These are phyloP conservation scores for Cadophora luteo-olivacea DNA, from an alignment of 2,329 filamentous ascomycete genomes.

Conservation along the genomic window DNA sequence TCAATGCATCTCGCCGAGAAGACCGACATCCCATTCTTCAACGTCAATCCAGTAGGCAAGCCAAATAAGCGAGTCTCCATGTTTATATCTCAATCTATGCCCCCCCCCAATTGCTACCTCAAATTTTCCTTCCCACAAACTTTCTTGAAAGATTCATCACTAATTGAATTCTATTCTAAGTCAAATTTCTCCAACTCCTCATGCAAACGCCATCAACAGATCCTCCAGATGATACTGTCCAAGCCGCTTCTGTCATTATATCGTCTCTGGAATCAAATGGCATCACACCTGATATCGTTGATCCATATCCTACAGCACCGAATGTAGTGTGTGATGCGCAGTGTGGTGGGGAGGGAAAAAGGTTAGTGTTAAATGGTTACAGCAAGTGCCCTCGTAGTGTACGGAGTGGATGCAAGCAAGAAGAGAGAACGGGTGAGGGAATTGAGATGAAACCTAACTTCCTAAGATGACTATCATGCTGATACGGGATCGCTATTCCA, in stretches of 20 bases:
- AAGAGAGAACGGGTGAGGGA: too few relatives aligned
- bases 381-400: too few relatives aligned
- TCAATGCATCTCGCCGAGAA: not conserved
- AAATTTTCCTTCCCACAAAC: too few relatives aligned
- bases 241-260: constrained; percentile 45
- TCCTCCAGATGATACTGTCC: constrained; percentile 48
- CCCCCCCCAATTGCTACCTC: too few relatives aligned
- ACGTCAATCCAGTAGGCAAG: not conserved
- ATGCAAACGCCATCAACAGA: constrained; percentile 48
- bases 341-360: not conserved
- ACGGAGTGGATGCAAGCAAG: too few relatives aligned
- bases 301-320: constrained; percentile 28
- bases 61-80: not conserved
- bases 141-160: too few relatives aligned
- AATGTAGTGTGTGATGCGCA: not conserved
- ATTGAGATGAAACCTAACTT: too few relatives aligned
- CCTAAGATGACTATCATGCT: too few relatives aligned
- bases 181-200: constrained; percentile 44
- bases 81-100: too few relatives aligned
- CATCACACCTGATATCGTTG: constrained; percentile 41
- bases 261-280: constrained; percentile 40
- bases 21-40: not conserved
- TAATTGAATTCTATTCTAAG: constrained; percentile 22
- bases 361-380: not conserved
- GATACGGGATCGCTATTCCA: too few relatives aligned